Evolutionary conservation across 1,284 basidiomycete species (phyloP), one percentile per base, ranked within the genome.

Genomic region (Cryptococcus deneoformans): DNA sequence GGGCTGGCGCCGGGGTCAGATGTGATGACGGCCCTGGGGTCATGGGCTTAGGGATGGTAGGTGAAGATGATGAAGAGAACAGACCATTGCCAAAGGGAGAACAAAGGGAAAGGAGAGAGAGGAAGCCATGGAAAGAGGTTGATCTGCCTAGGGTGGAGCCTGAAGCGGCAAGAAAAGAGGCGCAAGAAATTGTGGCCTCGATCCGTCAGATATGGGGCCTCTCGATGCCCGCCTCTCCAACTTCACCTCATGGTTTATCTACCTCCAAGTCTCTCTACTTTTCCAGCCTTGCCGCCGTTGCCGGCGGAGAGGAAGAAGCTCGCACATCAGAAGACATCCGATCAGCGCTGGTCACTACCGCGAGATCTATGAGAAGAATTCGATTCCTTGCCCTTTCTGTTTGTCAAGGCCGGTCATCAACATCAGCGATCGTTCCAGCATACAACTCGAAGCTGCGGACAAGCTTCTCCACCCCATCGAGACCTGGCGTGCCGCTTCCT

Each of bases 121-220:
- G 65, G 43, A 59, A 54, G 46, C 69, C 72, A 12, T 74, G 70
- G 69, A 76, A 74, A 50, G 70, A 76, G 11, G 69, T 76, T 3
- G 65, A 71, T 9, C 55, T 74, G 44, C 55, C 62, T 37, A 53
- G 68, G 20, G 59, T 76, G 6, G 67, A 68, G 43, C 56, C 66
- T 1, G 61, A 50, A 2, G 47, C 59, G 11, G 74, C 72, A 5
- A 52, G 67, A 8, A 56, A 49, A 11, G 74, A 76, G 47, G 70
- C 68, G 0, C 38, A 57, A 44, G 58, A 47, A 12, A 62, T 70
- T 39, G 55, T 67, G 2, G 36, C 36, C 5, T 35, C 52, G 35
- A 42, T 69, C 8, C 60, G 61, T 37, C 60, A 54, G 43, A 47
- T 62, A 5, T 71, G 69, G 69, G 56, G 57, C 6, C 47, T 69